A percentile compares a stretch with the other conserved stretches of the same genome.
Conservation (phyloP, 805 yeast genomes). For the Suhomyces sp. region DNA sequence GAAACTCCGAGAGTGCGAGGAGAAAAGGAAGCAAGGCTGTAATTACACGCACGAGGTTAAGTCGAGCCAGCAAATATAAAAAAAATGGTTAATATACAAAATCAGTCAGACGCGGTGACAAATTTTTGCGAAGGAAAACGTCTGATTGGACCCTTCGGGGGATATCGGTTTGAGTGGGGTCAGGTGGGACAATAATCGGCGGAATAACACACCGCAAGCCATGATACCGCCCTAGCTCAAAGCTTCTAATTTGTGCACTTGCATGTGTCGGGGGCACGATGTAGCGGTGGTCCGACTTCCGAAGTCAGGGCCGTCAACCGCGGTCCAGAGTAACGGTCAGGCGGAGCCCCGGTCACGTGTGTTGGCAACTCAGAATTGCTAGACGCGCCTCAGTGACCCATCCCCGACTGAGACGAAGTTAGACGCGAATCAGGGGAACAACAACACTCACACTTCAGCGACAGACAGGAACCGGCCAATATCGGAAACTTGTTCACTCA, state of each 20-base stretch:
- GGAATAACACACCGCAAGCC: neutral
- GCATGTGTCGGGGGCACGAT: neutral
- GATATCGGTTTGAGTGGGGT: neutral
- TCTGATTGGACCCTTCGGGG: neutral
- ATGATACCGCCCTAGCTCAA: neutral
- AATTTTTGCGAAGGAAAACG: neutral
- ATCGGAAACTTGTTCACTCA: neutral
- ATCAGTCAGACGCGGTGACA: neutral
- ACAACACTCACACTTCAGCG: neutral
- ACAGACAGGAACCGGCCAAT: neutral
- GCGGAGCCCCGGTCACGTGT: neutral
- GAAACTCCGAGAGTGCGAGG: slow-evolving; percentile 1
- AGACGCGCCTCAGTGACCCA: neutral
- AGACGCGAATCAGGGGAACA: neutral
- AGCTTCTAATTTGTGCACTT: neutral
- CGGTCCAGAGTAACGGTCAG: neutral
- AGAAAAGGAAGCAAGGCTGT: neutral
- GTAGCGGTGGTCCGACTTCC: neutral
- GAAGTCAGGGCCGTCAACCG: neutral
- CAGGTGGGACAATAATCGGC: neutral
- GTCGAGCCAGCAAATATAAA: neutral
- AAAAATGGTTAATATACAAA: neutral
- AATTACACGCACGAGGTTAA: neutral
- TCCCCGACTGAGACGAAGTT: neutral
- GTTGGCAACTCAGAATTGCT: neutral